phyloP scores from a whole-genome alignment of 768 basidiomycete species.

The Agaricus blazei region DNA sequence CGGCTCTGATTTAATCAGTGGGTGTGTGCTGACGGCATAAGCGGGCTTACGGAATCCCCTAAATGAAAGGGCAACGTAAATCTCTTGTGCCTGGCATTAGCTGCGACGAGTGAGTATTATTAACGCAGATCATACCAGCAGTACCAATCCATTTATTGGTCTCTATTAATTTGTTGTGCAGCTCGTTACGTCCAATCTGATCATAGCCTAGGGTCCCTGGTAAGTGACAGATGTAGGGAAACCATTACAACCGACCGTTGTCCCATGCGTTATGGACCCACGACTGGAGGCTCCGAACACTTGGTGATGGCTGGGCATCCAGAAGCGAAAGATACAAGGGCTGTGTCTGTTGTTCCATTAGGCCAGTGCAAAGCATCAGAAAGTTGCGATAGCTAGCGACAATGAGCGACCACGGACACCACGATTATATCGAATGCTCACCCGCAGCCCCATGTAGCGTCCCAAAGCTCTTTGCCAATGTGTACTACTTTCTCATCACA shows the following conservation, averaged over 20 bases:
- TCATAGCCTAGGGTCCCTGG: slow-evolving; percentile 55
- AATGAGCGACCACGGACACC: slow-evolving; percentile 1
- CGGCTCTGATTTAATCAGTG: slow-evolving; percentile 32
- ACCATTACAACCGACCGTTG: slow-evolving; percentile 34
- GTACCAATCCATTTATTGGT: slow-evolving; percentile 81
- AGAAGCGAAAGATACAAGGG: slow-evolving; percentile 59
- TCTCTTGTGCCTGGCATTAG: slow-evolving; percentile 34
- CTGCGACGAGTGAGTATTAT: background rate
- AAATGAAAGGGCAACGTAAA: slow-evolving; percentile 71
- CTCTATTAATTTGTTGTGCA: slow-evolving; percentile 51
- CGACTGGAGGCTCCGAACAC: slow-evolving; percentile 67
- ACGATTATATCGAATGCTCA: slow-evolving; percentile 20
- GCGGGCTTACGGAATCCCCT: slow-evolving; percentile 71
- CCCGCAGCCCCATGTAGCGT: slow-evolving; percentile 73
- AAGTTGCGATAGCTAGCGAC: slow-evolving; percentile 72
- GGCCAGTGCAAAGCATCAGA: slow-evolving; percentile 67
- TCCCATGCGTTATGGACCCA: slow-evolving; percentile 85
- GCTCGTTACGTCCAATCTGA: slow-evolving; percentile 47
- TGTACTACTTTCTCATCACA: slow-evolving; percentile 63
- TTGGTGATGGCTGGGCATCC: slow-evolving; percentile 52
- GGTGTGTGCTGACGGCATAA: background rate
- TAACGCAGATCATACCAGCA: slow-evolving; percentile 41
- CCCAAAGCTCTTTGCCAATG: slow-evolving; percentile 53
- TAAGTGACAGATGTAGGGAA: slow-evolving; percentile 12
- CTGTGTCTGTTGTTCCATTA: slow-evolving; percentile 63